Base-by-base conservation (phyloP, 2,329 filamentous ascomycete genomes). In the Thyridium curvatum region DNA sequence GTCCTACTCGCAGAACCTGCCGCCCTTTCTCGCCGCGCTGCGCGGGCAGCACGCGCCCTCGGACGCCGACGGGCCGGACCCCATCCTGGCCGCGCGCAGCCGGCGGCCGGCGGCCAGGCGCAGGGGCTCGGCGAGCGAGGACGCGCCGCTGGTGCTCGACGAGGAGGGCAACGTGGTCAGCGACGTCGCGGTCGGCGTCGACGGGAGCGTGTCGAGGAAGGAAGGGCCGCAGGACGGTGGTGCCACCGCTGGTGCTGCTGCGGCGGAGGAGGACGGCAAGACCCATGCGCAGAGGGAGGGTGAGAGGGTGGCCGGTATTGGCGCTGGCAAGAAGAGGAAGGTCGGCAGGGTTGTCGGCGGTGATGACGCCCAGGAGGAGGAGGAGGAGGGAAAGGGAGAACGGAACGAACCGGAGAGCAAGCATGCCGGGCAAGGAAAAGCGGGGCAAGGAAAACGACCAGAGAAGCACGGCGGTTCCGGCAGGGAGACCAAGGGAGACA, bases 141-240 rank as follows among this genome's bases (percentile, higher is more conserved):
- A 91, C 56, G 82, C 72, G 36, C 86, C 86, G 0, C 71, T 87
- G 0, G 79, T 87, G 37, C 77, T 93, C 4, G 77, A 91, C 48
- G 85, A 88, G 54, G 69, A 74, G 4, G 84, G 79, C 36, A 83
- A 86, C 39, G 72, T 82, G 21, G 72, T 82, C 21, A 34, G 38
- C 3, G 47, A 43, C 0, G 45, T 60, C 2, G 46, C 41, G 14
- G 56, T 73, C 4, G 62, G 60, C 38, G 55, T 56, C 33, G 67
- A 73, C 43, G 70, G 69, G 8, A 53, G 45, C 4, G 60, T 69
- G n/a, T 62, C 54, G n/a, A 50, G 45, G 21, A 55, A 44, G 30
- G 51, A 48, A 38, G 49, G 54, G 38, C 39, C 41, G 47, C 46
- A 44, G 41, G 17, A n/a, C 3, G 35, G 50, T 31, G 52, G 47